A percentile compares a stretch with the other conserved stretches of the same genome.
Evolutionary conservation across 345 rosid species (phyloP).

Genomic region (Heritiera littoralis): DNA sequence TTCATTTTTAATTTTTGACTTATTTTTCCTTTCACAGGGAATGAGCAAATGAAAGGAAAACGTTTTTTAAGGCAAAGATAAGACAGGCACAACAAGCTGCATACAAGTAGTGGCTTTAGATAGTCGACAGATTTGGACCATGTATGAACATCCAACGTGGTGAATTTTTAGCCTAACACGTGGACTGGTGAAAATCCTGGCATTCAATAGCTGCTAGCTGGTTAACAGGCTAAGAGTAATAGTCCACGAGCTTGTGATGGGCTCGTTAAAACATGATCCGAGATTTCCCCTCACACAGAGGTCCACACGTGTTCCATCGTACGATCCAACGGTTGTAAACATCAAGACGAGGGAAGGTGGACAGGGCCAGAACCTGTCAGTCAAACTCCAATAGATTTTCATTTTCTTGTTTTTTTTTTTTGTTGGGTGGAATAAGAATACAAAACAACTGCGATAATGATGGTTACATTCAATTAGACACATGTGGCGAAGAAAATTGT

Average conservation of each 20-base stretch:
- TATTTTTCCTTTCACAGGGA: too few relatives aligned
- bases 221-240: neutral
- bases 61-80: neutral
- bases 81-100: neutral
- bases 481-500: neutral
- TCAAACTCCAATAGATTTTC: neutral
- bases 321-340: slow-evolving; percentile 8
- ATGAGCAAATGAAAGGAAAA: neutral
- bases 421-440: too few relatives aligned
- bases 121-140: neutral
- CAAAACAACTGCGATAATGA: neutral
- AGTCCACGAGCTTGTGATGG: neutral
- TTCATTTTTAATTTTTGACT: neutral
- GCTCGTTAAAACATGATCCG: too few relatives aligned
- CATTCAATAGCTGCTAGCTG: neutral
- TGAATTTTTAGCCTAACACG: neutral
- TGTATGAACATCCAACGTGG: neutral
- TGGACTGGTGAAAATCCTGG: neutral
- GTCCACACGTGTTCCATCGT: neutral
- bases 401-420: too few relatives aligned
- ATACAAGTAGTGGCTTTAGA: neutral
- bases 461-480: neutral
- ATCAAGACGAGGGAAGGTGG: too few relatives aligned
- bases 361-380: neutral
- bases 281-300: too few relatives aligned